A percentile compares a stretch with the other conserved stretches of the same genome.
Conservation (phyloP, 768 basidiomycete genomes). For the Omphalotus guepiniiformis region DNA sequence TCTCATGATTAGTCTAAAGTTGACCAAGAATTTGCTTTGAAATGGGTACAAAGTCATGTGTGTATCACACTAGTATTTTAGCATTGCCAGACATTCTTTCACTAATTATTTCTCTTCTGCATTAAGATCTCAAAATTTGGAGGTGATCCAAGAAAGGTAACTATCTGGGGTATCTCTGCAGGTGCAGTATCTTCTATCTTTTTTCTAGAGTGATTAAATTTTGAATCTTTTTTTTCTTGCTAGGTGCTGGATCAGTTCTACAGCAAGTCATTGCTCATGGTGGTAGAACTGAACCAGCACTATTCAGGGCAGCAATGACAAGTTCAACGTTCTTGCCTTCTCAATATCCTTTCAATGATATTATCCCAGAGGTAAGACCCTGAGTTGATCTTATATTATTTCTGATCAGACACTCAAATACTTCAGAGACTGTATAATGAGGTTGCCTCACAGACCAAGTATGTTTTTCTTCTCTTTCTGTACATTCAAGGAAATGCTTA, state of each 20-base stretch:
- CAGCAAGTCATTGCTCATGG: conserved; percentile 29
- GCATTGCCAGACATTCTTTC: not conserved
- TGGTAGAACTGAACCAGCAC: conserved; percentile 27
- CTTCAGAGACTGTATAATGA: conserved; percentile 17
- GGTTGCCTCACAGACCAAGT: conserved; percentile 19
- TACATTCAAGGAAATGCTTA: not conserved
- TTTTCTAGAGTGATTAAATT: not conserved
- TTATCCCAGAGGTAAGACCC: conserved; percentile 24
- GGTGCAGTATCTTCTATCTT: conserved; percentile 10
- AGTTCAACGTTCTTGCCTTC: conserved; percentile 30
- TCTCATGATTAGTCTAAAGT: no score
- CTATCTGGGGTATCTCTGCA: conserved; percentile 33
- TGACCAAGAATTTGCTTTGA: conserved; percentile 29
- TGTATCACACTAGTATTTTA: not conserved
- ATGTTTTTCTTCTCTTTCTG: not conserved
- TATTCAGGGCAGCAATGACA: conserved; percentile 29
- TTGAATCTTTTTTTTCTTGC: not conserved
- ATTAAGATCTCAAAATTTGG: conserved; percentile 31
- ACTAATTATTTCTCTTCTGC: not conserved
- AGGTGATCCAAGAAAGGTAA: conserved; percentile 28
- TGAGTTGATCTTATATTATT: not conserved
- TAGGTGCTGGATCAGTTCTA: conserved; percentile 28
- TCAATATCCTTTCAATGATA: conserved; percentile 30
- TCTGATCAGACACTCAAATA: not conserved
- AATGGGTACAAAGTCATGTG: conserved; percentile 33